Conservation (phyloP, 768 basidiomycete genomes). For the Calocybe indica region DNA sequence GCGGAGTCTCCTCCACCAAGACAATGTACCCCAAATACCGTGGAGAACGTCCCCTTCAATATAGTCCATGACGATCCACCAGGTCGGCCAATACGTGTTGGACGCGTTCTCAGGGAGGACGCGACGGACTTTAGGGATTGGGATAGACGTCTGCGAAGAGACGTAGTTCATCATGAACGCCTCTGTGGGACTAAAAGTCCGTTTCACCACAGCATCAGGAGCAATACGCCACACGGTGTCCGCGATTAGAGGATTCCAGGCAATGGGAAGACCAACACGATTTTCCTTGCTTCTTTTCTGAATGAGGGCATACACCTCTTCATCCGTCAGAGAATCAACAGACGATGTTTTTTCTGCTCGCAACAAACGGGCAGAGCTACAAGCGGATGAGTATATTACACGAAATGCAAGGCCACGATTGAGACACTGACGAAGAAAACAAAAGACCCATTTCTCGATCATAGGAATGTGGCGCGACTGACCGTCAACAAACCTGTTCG, state of each 20-base stretch:
- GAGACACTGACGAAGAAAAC: too few relatives aligned
- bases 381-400: too few relatives aligned
- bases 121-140: conserved; percentile 11
- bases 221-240: conserved; percentile 1
- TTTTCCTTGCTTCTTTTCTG: background rate
- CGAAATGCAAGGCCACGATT: too few relatives aligned
- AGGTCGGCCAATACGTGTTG: background rate
- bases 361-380: too few relatives aligned
- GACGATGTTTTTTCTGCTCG: background rate
- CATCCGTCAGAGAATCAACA: background rate
- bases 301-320: background rate
- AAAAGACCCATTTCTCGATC: too few relatives aligned
- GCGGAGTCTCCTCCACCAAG: conserved; percentile 8
- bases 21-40: conserved; percentile 12
- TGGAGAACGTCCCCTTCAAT: conserved; percentile 14
- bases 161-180: conserved; percentile 1
- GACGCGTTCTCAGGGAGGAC: background rate
- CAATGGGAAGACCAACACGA: background rate
- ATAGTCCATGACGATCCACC: conserved; percentile 19
- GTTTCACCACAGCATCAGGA: conserved; percentile 3
- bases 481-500: too few relatives aligned
- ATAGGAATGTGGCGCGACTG: too few relatives aligned
- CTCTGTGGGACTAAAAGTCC: background rate
- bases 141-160: conserved; percentile 10
- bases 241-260: background rate